These are phyloP conservation scores for Dioscorea dumetorum DNA, from an alignment of 106 monocot species.

Conservation along the genomic window DNA sequence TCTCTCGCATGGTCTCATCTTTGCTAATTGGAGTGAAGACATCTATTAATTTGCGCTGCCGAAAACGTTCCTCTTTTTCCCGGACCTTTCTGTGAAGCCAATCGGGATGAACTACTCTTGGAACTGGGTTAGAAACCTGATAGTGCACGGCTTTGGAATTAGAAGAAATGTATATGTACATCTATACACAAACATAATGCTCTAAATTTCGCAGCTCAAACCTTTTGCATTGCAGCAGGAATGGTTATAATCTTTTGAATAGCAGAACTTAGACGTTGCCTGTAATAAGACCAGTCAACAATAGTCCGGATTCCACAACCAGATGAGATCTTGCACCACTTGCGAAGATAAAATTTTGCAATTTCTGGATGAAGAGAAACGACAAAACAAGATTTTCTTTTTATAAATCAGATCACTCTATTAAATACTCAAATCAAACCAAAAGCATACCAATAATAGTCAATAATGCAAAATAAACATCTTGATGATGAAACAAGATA, in stretches of 20 bases:
- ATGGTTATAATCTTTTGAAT: conserved; percentile 99
- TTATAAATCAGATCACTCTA: too few species aligned
- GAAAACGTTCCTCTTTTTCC: conserved; percentile 85
- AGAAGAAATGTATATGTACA: not conserved
- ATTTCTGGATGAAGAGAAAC: conserved; percentile 40
- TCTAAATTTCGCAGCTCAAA: not conserved
- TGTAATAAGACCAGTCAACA: conserved; percentile 98
- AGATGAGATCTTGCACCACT: conserved; percentile 91
- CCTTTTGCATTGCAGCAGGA: conserved; percentile 99
- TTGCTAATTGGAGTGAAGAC: conserved; percentile 46
- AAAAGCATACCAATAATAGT: not conserved
- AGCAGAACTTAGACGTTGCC: conserved; percentile 79
- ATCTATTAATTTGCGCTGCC: conserved; percentile 76
- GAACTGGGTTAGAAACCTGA: conserved; percentile 95
- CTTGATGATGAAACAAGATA: not conserved
- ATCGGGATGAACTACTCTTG: conserved; percentile 90
- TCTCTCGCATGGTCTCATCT: conserved; percentile 11
- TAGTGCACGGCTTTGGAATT: conserved; percentile 3
- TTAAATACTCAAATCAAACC: too few species aligned
- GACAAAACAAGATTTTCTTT: not conserved
- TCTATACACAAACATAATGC: not conserved
- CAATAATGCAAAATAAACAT: not conserved
- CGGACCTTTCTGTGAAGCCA: conserved; percentile 94
- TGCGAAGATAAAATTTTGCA: conserved; percentile 68
- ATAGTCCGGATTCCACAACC: conserved; percentile 73